Evolutionary conservation across 495 filamentous ascomycete genomes (phyloP).

Genomic region (Trichocladium uniseriatum): DNA sequence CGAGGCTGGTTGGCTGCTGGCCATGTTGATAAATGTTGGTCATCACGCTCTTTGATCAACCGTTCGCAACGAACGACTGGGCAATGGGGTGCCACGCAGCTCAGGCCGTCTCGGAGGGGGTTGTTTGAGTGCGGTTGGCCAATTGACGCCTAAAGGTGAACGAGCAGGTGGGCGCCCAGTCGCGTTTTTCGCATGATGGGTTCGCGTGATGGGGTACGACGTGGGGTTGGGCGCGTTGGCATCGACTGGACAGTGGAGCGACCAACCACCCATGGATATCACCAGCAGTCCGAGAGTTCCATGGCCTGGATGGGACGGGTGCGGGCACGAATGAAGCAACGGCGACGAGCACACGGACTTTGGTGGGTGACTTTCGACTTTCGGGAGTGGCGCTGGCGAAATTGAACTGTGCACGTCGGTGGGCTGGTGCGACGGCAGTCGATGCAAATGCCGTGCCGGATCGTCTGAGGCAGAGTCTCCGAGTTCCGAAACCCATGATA

Average conservation of each 20-base stretch:
- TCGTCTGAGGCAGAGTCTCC: neutral
- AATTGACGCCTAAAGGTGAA: neutral
- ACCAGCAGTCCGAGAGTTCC: too few relatives aligned
- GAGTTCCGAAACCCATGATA: neutral
- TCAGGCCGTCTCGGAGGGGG: neutral
- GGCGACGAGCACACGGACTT: neutral
- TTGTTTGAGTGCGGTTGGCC: conserved; percentile 6
- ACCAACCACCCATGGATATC: neutral
- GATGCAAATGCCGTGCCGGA: conserved; percentile 2
- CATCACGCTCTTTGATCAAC: conserved; percentile 1
- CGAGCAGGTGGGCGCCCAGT: too few relatives aligned
- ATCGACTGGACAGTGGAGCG: neutral
- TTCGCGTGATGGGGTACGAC: conserved; percentile 7
- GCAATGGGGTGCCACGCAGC: conserved; percentile 13
- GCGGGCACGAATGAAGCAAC: neutral
- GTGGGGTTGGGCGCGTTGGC: conserved; percentile 16
- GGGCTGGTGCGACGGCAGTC: neutral
- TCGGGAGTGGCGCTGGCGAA: conserved; percentile 6
- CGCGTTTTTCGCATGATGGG: too few relatives aligned
- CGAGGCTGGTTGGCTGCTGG: conserved; percentile 8
- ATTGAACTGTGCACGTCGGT: neutral
- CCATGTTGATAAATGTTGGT: neutral
- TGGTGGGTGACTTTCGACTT: neutral
- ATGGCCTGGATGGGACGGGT: neutral
- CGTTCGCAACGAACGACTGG: neutral